Conservation (phyloP, 345 rosid species). For the Syzygium aromaticum region DNA sequence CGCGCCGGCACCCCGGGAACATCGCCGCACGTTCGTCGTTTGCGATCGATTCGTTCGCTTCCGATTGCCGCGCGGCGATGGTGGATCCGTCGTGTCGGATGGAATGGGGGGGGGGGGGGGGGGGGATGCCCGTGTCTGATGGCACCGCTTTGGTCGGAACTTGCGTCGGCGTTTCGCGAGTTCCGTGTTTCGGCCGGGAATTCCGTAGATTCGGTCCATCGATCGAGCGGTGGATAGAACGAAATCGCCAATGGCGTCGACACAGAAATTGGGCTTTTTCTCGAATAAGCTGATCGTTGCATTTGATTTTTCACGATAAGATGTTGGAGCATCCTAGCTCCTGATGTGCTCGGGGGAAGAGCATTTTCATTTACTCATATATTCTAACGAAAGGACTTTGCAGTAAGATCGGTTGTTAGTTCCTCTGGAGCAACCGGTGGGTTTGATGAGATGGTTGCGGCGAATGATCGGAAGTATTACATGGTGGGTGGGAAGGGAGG, state of each 20-base stretch:
- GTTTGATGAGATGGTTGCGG: constrained; percentile 48
- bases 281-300: background rate
- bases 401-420: constrained; percentile 2
- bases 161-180: background rate
- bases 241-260: background rate
- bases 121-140: background rate
- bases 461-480: constrained; percentile 42
- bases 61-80: background rate
- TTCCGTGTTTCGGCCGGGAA: background rate
- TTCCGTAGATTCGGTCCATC: background rate
- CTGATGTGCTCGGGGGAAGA: background rate
- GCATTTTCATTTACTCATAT: background rate
- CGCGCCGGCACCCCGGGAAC: background rate
- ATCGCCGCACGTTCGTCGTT: background rate
- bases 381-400: background rate
- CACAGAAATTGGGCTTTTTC: background rate
- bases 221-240: background rate
- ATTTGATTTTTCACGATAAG: background rate
- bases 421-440: constrained; percentile 27
- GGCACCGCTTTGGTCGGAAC: background rate
- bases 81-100: background rate
- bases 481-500: constrained; percentile 84
- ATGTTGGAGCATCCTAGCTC: background rate
- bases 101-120: background rate
- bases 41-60: background rate